phyloP scores from a whole-genome alignment of 2,329 filamentous ascomycete genomes.

The Microdochium trichocladiopsis region DNA sequence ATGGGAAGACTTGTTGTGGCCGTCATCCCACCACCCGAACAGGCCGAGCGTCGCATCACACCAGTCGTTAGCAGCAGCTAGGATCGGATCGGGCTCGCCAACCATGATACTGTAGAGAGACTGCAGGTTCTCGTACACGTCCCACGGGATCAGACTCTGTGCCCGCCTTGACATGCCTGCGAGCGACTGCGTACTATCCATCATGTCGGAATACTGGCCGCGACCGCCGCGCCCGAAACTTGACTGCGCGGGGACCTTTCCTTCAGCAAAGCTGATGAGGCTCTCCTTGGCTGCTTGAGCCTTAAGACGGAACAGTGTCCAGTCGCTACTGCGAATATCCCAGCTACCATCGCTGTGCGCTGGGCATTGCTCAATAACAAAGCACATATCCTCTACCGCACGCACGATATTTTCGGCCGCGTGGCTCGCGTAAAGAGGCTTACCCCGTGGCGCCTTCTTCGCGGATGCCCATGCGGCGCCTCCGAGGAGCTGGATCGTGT shows the following conservation, averaged over 20 bases:
- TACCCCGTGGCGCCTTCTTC: slow-evolving; percentile 56
- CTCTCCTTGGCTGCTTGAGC: slow-evolving; percentile 62
- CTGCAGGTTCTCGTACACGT: slow-evolving; percentile 78
- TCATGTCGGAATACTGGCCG: slow-evolving; percentile 9
- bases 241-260: slow-evolving; percentile 42
- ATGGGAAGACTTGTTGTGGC: slow-evolving; percentile 34
- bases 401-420: slow-evolving; percentile 74
- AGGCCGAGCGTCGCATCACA: slow-evolving; percentile 79
- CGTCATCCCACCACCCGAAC: slow-evolving; percentile 88
- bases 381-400: slow-evolving; percentile 61
- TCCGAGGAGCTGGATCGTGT: slow-evolving; percentile 61
- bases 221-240: background rate
- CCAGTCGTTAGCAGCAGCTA: slow-evolving; percentile 81
- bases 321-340: slow-evolving; percentile 76
- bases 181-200: slow-evolving; percentile 39
- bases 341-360: slow-evolving; percentile 59
- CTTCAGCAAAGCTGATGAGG: slow-evolving; percentile 74
- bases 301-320: slow-evolving; percentile 75
- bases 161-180: slow-evolving; percentile 68
- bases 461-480: slow-evolving; percentile 75
- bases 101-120: slow-evolving; percentile 75
- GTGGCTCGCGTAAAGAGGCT: slow-evolving; percentile 63
- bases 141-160: slow-evolving; percentile 82
- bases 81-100: slow-evolving; percentile 67
- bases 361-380: slow-evolving; percentile 68